Conservation (phyloP, 352 stramenopile genomes). For the Phytophthora capsici region DNA sequence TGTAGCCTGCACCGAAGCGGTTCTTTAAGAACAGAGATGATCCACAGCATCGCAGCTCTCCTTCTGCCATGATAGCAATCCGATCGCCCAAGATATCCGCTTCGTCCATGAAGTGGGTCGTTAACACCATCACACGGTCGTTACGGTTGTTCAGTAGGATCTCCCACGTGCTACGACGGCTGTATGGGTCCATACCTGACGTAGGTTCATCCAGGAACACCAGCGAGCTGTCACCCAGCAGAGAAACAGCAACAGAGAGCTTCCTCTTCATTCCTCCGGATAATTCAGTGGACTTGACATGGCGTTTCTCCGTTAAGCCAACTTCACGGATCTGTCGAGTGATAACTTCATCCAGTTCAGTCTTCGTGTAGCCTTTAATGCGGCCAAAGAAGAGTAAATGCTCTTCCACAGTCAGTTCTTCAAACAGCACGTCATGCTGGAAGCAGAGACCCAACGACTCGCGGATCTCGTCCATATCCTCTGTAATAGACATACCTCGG, state of each 20-base stretch:
- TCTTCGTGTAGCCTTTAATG: slow-evolving; percentile 62
- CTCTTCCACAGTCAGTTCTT: slow-evolving; percentile 78
- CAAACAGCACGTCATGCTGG: slow-evolving; percentile 85
- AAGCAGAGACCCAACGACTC: slow-evolving; percentile 79
- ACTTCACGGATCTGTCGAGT: slow-evolving; percentile 59
- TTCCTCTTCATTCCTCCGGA: slow-evolving; percentile 93
- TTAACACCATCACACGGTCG: slow-evolving; percentile 85
- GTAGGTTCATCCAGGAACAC: slow-evolving; percentile 94
- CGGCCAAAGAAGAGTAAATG: slow-evolving; percentile 75
- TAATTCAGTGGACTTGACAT: slow-evolving; percentile 60
- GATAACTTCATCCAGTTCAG: slow-evolving; percentile 40
- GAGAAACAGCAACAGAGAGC: slow-evolving; percentile 89
- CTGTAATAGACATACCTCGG: slow-evolving; percentile 67
- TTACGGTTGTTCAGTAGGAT: slow-evolving; percentile 69
- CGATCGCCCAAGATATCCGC: slow-evolving; percentile 86
- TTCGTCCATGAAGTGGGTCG: slow-evolving; percentile 96
- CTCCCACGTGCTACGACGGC: slow-evolving; percentile 92
- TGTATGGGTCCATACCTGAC: slow-evolving; percentile 96
- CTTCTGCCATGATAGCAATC: slow-evolving; percentile 87
- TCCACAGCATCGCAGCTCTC: slow-evolving; percentile 74
- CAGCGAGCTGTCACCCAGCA: slow-evolving; percentile 86
- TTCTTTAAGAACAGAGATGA: slow-evolving; percentile 87
- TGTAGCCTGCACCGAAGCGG: slow-evolving; percentile 73
- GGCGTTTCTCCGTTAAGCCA: slow-evolving; percentile 67
- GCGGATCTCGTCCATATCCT: slow-evolving; percentile 81